Base-by-base conservation (phyloP, 768 basidiomycete genomes). In the Clitopilus passeckerianus region DNA sequence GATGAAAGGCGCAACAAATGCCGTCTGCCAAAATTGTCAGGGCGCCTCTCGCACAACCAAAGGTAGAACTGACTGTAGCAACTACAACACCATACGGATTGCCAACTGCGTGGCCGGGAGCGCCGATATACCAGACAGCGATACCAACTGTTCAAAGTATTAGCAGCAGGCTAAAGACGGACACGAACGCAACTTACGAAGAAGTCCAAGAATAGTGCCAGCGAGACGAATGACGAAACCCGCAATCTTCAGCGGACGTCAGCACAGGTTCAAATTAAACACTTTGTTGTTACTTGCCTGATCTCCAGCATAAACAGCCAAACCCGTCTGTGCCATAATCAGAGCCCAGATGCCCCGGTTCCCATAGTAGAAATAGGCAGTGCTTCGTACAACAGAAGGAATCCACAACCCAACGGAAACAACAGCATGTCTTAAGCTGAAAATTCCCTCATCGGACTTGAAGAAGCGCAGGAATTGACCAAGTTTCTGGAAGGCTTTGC, bases 321-420 rank as follows among this genome's bases (percentile, higher is more conserved):
- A 64, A 8, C 68, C 75, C 16, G 71, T 68, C 72, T 75, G 78
- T 10, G 71, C 74, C 77, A 77, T 78, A 37, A 80, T 78, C 60
- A 80, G 65, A 10, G 75, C 77, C 78, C 78, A 80, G 14, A 80
- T 54, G 6, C 77, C 78, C 23, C 74, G 74, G 53, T 80, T 74
- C 6, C 64, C 64, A 55, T 78, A 80, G 61, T 75, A 77, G 58
- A 80, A 77, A 74, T 73, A 77, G 2, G 77, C 76, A 9, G 69
- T 74, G 10, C 67, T 61, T 2, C 59, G 60, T 52, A 72, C 73
- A 9, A 78, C 78, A 18, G 74, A 63, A 15, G 78, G 78, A 5
- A 77, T 64, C 77, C 77, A 80, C 33, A 80, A 56, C 6, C 75
- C 78, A 30, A 79, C 59, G 0, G 77, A 76, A 1, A 80, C 67